Percentiles rank a stretch among this genome's conserved stretches.
Evolutionary conservation across 2,329 filamentous ascomycete species (phyloP).

Genomic region (Pseudogymnoascus sp.): DNA sequence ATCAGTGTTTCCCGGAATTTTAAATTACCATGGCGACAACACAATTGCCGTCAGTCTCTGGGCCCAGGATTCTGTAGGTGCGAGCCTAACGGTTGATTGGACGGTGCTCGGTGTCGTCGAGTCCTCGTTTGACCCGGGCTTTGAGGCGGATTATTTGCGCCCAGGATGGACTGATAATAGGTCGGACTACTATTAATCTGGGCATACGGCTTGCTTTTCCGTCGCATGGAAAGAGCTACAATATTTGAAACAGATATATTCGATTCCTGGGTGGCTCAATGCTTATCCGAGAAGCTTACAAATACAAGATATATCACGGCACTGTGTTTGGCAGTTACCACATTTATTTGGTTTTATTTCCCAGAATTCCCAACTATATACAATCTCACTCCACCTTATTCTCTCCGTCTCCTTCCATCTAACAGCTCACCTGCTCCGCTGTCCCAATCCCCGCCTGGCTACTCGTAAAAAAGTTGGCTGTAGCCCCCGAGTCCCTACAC

Average conservation of each 20-base stretch:
- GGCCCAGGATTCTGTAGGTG: slow-evolving; percentile 33
- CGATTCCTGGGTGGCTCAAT: background rate
- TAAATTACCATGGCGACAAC: slow-evolving; percentile 50
- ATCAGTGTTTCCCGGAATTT: slow-evolving; percentile 45
- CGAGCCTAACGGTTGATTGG: slow-evolving; percentile 34
- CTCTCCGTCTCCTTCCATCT: background rate
- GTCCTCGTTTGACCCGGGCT: slow-evolving; percentile 42
- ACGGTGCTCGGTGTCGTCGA: slow-evolving; percentile 44
- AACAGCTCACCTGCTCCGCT: background rate
- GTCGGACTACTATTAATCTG: slow-evolving; percentile 1
- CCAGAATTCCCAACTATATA: background rate
- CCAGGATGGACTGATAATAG: slow-evolving; percentile 38
- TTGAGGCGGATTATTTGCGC: slow-evolving; percentile 39
- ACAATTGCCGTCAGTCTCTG: slow-evolving; percentile 50
- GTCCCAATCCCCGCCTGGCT: background rate
- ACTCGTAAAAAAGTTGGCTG: background rate
- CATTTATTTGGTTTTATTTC: background rate
- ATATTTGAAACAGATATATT: background rate
- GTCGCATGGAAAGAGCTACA: background rate
- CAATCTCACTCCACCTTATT: background rate
- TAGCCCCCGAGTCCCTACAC: background rate
- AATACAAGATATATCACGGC: background rate
- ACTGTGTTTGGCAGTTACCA: background rate
- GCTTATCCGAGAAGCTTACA: background rate
- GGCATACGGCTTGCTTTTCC: background rate